Conservation (phyloP, 495 filamentous ascomycete species). For the Darksidea phi region DNA sequence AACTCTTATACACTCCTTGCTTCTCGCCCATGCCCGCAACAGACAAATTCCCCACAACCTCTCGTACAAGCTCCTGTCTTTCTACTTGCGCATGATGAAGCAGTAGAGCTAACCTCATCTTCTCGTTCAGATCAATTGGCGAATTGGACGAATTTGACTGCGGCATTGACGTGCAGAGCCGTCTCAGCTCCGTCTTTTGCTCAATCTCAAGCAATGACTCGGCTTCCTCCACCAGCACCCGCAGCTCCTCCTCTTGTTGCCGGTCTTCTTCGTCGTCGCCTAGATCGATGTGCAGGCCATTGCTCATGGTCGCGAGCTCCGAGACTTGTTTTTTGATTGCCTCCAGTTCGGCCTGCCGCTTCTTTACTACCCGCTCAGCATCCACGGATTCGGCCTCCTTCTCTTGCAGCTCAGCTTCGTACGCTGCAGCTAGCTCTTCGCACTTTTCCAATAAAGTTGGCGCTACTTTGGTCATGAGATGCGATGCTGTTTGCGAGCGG, state of each 20-base stretch:
- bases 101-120: conserved; percentile 33
- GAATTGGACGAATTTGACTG: conserved; percentile 7
- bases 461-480: conserved; percentile 56
- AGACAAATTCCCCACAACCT: conserved; percentile 38
- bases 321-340: conserved; percentile 50
- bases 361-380: conserved; percentile 54
- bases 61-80: conserved; percentile 35
- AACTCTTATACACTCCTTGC: conserved; percentile 40
- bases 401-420: conserved; percentile 60
- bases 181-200: conserved; percentile 31
- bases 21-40: conserved; percentile 41
- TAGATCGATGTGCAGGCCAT: conserved; percentile 15
- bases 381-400: conserved; percentile 59
- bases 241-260: conserved; percentile 56
- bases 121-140: conserved; percentile 29
- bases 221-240: conserved; percentile 59
- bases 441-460: conserved; percentile 58
- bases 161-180: background rate
- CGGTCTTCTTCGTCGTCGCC: conserved; percentile 62
- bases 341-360: conserved; percentile 56
- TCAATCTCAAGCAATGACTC: conserved; percentile 74
- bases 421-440: conserved; percentile 55
- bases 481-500: conserved; percentile 58
- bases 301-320: conserved; percentile 45
- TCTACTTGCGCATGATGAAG: conserved; percentile 35